Evolutionary conservation across 1,284 basidiomycete genomes (phyloP), one percentile per base, ranked within the genome.

Genomic region (Anthracocystis panici-leucophaei): DNA sequence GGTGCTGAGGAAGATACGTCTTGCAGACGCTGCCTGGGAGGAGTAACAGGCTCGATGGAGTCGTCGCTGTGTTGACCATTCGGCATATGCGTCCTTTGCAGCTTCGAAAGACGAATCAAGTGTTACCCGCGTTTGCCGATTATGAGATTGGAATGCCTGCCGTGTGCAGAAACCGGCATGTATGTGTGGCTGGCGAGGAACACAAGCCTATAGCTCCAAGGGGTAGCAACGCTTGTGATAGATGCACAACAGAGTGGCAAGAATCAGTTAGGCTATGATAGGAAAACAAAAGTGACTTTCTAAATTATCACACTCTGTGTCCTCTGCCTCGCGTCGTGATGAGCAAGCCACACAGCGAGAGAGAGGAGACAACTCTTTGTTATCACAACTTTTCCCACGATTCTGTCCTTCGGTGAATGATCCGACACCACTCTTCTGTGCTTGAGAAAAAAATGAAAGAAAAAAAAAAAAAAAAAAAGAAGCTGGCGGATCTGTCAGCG

Each of bases 1-100:
- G 70, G 54, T 42, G 64, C 38, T 18, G 65, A 44, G 27, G 56
- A 8, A 3, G 46, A n/a, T 38, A 48, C 25, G n/a, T 60, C 44
- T 20, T 31, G 25, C 29, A 54, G 18, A 20, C 53, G 54, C 27
- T 59, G 49, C 58, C 49, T 59, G 16, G 67, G 58, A 8, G 72
- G 73, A 2, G 73, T 75, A 45, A 60, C 55, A 45, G 73, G 67
- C 49, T 71, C 64, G 48, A 70, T 75, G n/a, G 63, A 57, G 23
- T 70, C 73, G 67, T 75, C 73, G 55, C 50, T 75, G 49, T 48
- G 14, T 20, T 65, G 41, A 14, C 52, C 71, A 56, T 60, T 35
- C 45, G 53, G 46, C 71, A 74, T 74, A 38, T 62, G 68, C 42
- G 41, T 46, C 27, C 12, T 11, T 23, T 18, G 18, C 31, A 40